Conservation (phyloP, 1,284 basidiomycete genomes). For the Jaminaea rosea region DNA sequence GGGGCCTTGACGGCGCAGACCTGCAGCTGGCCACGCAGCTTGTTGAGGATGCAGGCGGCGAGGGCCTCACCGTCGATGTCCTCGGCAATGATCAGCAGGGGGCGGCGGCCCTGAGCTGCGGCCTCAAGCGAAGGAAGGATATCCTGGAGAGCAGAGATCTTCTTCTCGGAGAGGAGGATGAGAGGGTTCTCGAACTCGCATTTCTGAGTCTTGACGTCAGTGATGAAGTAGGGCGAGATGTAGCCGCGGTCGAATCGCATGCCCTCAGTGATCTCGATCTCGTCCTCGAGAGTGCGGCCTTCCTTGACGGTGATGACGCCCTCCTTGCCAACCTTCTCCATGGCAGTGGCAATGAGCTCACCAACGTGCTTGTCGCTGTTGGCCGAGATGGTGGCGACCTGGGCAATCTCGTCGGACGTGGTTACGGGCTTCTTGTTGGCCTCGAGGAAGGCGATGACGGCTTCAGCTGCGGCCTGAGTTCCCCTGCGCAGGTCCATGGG, state of each 20-base stretch:
- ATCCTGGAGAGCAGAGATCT: constrained; percentile 89
- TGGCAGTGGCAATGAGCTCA: constrained; percentile 92
- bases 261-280: constrained; percentile 98
- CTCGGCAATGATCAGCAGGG: constrained; percentile 90
- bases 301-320: constrained; percentile 99
- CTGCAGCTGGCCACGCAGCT: constrained; percentile 89
- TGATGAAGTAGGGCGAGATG: constrained; percentile 98
- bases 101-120: constrained; percentile 81
- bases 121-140: constrained; percentile 89
- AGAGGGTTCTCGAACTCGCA: constrained; percentile 95
- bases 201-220: constrained; percentile 93
- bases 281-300: constrained; percentile 88
- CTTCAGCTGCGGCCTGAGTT: constrained; percentile 89
- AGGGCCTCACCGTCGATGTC: constrained; percentile 96
- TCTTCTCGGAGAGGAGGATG: constrained; percentile 92
- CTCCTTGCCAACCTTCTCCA: constrained; percentile 99
- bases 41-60: constrained; percentile 95
- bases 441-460: constrained; percentile 84
- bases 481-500: constrained; percentile 98
- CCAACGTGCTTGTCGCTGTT: constrained; percentile 93
- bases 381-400: constrained; percentile 93
- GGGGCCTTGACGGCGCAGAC: constrained; percentile 92
- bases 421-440: constrained; percentile 87
- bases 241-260: constrained; percentile 99
- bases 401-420: constrained; percentile 92